These are phyloP conservation scores for Uncinocarpus reesii DNA, from an alignment of 2,329 filamentous ascomycete species.

Conservation along the genomic window DNA sequence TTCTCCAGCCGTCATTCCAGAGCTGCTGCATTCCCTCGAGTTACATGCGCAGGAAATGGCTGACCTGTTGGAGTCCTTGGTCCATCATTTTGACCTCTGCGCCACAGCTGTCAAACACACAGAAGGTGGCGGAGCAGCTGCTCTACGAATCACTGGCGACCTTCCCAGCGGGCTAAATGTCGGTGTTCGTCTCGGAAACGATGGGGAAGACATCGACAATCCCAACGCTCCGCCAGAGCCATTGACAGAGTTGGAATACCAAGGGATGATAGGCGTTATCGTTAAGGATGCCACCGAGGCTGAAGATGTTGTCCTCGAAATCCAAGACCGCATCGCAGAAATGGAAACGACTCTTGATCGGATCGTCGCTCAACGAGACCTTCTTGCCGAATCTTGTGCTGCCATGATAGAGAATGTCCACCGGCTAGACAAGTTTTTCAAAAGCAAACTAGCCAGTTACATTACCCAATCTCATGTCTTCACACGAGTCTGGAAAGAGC, in stretches of 20 bases:
- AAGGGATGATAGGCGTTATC: constrained; percentile 74
- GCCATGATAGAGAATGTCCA: constrained; percentile 54
- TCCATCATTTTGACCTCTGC: constrained; percentile 84
- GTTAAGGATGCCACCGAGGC: constrained; percentile 47
- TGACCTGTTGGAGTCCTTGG: constrained; percentile 65
- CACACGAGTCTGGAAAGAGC: constrained; percentile 56
- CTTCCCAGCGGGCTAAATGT: constrained; percentile 42
- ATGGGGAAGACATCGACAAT: constrained; percentile 26
- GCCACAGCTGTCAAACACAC: constrained; percentile 85
- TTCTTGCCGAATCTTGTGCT: constrained; percentile 46
- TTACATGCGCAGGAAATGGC: constrained; percentile 74
- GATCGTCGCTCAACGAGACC: constrained; percentile 54
- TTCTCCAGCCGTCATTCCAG: constrained; percentile 38
- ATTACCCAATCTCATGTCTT: constrained; percentile 41
- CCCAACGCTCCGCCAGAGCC: constrained; percentile 50
- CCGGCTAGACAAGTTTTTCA: constrained; percentile 57
- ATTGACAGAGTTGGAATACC: constrained; percentile 63
- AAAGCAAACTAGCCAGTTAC: constrained; percentile 47
- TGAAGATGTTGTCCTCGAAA: constrained; percentile 53
- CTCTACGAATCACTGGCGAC: constrained; percentile 56
- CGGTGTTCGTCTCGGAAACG: constrained; percentile 24
- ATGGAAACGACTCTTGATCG: constrained; percentile 63
- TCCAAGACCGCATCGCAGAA: constrained; percentile 62
- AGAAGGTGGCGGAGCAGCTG: constrained; percentile 63
- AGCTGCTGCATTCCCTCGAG: constrained; percentile 54